A percentile compares a stretch with the other conserved stretches of the same genome.
Evolutionary conservation across 2,329 filamentous ascomycete genomes (phyloP).

Genomic region (Epichloe coenophiala): DNA sequence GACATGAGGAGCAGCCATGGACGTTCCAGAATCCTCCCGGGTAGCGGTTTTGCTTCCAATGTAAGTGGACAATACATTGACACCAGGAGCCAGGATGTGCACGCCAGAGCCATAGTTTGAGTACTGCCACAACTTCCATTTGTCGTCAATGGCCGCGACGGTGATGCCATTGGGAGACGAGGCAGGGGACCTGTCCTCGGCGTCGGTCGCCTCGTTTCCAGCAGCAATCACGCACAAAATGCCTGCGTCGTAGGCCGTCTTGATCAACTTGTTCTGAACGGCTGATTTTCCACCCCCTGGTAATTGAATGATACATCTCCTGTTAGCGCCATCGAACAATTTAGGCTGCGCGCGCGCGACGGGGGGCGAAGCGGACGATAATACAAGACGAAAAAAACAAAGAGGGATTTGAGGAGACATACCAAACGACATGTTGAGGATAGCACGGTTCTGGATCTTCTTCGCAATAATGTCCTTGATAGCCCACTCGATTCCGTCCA

Average conservation of each 20-base stretch:
- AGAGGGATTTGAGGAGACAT: neutral
- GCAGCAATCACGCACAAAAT: slow-evolving; percentile 41
- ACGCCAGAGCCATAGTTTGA: slow-evolving; percentile 36
- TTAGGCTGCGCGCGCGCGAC: no score
- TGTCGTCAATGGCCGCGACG: slow-evolving; percentile 32
- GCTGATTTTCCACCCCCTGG: slow-evolving; percentile 4
- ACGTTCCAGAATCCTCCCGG: slow-evolving; percentile 42
- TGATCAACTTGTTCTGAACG: slow-evolving; percentile 36
- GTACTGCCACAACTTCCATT: slow-evolving; percentile 27
- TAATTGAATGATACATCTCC: neutral
- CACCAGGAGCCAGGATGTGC: slow-evolving; percentile 39
- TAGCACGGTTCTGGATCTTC: slow-evolving; percentile 26
- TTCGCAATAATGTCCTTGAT: slow-evolving; percentile 26
- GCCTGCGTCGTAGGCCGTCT: slow-evolving; percentile 29
- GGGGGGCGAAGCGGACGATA: no score
- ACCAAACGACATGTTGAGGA: slow-evolving; percentile 42
- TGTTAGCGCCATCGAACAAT: neutral
- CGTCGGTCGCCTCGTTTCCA: slow-evolving; percentile 31
- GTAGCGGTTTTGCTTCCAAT: slow-evolving; percentile 26
- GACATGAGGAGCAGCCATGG: slow-evolving; percentile 49
- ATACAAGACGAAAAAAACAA: neutral
- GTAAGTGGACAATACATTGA: slow-evolving; percentile 32
- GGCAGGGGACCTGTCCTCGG: slow-evolving; percentile 31
- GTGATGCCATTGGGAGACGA: slow-evolving; percentile 34
- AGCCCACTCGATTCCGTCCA: slow-evolving; percentile 24